Evolutionary conservation across 2,329 filamentous ascomycete genomes (phyloP).

Genomic region (Stromatinia cepivora): DNA sequence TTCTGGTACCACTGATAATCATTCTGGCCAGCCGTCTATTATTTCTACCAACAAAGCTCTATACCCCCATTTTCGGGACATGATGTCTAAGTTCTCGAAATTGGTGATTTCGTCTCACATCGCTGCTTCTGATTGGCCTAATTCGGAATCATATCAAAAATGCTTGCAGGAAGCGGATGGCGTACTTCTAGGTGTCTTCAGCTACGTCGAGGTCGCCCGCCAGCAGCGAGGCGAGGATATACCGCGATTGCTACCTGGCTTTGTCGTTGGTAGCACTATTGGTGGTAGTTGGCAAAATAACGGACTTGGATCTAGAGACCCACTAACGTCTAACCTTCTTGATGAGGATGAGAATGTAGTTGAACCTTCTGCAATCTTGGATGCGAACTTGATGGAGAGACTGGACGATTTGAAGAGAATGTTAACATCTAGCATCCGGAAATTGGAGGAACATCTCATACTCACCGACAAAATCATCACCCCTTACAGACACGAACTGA

Average conservation of each 20-base stretch:
- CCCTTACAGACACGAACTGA: conserved; percentile 71
- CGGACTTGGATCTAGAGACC: conserved; percentile 63
- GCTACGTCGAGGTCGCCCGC: conserved; percentile 92
- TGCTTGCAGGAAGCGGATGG: conserved; percentile 97
- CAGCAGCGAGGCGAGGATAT: conserved; percentile 93
- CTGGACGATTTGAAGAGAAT: conserved; percentile 84
- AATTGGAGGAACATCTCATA: conserved; percentile 80
- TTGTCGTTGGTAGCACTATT: conserved; percentile 78
- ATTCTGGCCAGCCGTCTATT: conserved; percentile 98
- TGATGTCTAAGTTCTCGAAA: conserved; percentile 99
- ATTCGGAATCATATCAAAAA: conserved; percentile 89
- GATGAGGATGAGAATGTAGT: conserved; percentile 74
- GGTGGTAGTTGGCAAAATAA: conserved; percentile 89
- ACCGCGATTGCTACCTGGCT: conserved; percentile 87
- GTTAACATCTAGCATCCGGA: conserved; percentile 81
- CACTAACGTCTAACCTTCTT: conserved; percentile 77
- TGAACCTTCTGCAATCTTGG: conserved; percentile 73
- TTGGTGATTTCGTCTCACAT: conserved; percentile 97
- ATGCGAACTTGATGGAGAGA: conserved; percentile 74
- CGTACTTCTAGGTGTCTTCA: conserved; percentile 88
- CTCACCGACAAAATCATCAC: conserved; percentile 81
- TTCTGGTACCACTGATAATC: conserved; percentile 96
- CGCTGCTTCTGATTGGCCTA: conserved; percentile 92
- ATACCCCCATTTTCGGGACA: conserved; percentile 96
- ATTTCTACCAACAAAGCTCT: conserved; percentile 97